Conservation (phyloP, 768 basidiomycete genomes). For the Leccinellum albellum region DNA sequence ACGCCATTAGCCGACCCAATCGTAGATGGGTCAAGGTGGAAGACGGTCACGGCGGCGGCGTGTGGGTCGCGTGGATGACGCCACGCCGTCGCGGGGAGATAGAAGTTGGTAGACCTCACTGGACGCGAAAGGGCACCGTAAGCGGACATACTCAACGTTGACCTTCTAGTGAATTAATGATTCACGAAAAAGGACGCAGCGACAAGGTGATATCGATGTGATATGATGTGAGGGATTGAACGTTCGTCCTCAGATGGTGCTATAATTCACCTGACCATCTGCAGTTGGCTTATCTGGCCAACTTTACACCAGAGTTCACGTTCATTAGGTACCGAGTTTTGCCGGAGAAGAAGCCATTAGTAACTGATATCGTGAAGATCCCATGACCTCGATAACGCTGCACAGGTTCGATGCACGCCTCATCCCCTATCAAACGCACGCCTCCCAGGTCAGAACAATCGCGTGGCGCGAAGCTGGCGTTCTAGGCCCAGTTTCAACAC, state of each 20-base stretch:
- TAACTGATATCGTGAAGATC: neutral
- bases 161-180: neutral
- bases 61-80: slow-evolving; percentile 24
- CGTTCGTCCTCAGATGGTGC: neutral
- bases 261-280: slow-evolving; percentile 1
- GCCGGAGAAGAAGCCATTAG: neutral
- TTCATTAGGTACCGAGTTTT: neutral
- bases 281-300: neutral
- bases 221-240: neutral
- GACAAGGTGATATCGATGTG: neutral
- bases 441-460: slow-evolving; percentile 35
- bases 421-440: neutral
- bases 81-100: slow-evolving; percentile 51
- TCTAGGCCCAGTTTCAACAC: slow-evolving; percentile 51
- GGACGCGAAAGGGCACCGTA: slow-evolving; percentile 59
- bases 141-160: slow-evolving; percentile 47
- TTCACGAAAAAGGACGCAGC: slow-evolving; percentile 19
- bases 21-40: slow-evolving; percentile 34
- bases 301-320: neutral
- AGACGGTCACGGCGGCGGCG: slow-evolving; percentile 26
- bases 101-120: slow-evolving; percentile 26
- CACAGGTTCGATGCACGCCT: neutral
- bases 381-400: neutral
- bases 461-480: slow-evolving; percentile 43
- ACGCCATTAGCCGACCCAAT: slow-evolving; percentile 7